Conservation (phyloP, 208 protist species). For the Leishmania gerbilli region DNA sequence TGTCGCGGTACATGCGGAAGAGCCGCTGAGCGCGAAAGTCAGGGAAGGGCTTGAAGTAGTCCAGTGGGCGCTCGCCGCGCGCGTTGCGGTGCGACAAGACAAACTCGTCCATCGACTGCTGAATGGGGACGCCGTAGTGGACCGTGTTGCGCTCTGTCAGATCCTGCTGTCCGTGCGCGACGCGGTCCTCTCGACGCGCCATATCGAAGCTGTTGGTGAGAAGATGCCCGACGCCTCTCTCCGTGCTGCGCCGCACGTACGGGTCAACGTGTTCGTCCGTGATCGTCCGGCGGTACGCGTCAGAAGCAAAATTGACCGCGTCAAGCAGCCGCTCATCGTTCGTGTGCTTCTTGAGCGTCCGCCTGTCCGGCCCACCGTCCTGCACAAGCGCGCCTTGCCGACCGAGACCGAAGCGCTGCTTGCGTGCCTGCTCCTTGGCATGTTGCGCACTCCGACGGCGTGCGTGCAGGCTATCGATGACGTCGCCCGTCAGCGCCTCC, state of each 20-base stretch:
- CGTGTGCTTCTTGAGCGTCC: constrained; percentile 65
- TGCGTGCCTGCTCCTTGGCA: constrained; percentile 46
- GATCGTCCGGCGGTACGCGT: constrained; percentile 70
- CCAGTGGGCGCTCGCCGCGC: constrained; percentile 79
- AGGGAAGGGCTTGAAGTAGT: constrained; percentile 91
- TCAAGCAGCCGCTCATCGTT: constrained; percentile 90
- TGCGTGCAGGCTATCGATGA: constrained; percentile 44
- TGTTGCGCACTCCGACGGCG: constrained; percentile 21
- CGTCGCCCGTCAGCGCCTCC: constrained; percentile 71
- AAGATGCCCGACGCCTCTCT: constrained; percentile 75
- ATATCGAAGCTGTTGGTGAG: constrained; percentile 86
- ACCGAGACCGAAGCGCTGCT: constrained; percentile 85
- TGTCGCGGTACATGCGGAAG: constrained; percentile 82
- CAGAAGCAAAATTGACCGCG: constrained; percentile 55
- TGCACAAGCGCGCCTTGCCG: constrained; percentile 85
- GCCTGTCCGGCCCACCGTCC: constrained; percentile 83
- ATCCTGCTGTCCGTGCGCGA: constrained; percentile 67
- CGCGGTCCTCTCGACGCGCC: constrained; percentile 69
- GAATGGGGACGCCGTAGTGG: constrained; percentile 79
- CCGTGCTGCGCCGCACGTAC: constrained; percentile 67
- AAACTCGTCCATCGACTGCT: constrained; percentile 84
- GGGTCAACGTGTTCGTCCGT: constrained; percentile 84
- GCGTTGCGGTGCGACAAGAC: constrained; percentile 86
- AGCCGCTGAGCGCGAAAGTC: constrained; percentile 77
- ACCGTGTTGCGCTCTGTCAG: constrained; percentile 76